Evolutionary conservation across 148 eudicot genomes (phyloP), one percentile per base, ranked within the genome.

Genomic region (Fagopyrum homotropicum): DNA sequence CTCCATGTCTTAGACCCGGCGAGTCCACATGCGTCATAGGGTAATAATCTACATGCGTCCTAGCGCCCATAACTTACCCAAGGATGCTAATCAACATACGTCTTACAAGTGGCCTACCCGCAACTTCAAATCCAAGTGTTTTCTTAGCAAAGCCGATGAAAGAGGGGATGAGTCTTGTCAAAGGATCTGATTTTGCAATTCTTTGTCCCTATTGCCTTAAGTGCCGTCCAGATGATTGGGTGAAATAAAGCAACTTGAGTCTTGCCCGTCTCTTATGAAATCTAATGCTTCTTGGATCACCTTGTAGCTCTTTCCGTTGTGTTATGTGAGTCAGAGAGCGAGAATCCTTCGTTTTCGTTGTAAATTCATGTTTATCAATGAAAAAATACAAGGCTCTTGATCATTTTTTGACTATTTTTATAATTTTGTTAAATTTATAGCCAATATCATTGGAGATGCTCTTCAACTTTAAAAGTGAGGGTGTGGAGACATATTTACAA

Each of bases 281-380:
- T 89, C 93, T 75, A 81, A 77, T 30, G 97, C 99, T 83, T 96
- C 99, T 61, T 96, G 94, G 55, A 92, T 96, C 69, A 96, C 97
- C 77, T 86, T 84, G 81, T 89, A 86, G 52, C 84, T 86, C 61
- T 87, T 90, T n/a, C 99, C 99, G 47, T 87, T 89, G 83, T 96
- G 99, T 56, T 96, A 97, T 7, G 94, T 91, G 82, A 96, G 79
- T 77, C 94, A 86, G 78, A 87, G 75, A 49, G 99, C 91, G 69
- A 96, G 93, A 64, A 92, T 81, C 19, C 90, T 81, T 14, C 94
- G 89, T 83, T 97, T 90, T 81, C 92, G 97, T 76, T 95, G 94
- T 78, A 95, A 75, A n/a, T n/a, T n/a, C n/a, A n/a, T n/a, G n/a
- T n/a, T n/a, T n/a, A n/a, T n/a, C n/a, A n/a, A n/a, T n/a, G n/a